Base-by-base conservation (phyloP, 768 basidiomycete genomes). In the Tulasnella sp. region DNA sequence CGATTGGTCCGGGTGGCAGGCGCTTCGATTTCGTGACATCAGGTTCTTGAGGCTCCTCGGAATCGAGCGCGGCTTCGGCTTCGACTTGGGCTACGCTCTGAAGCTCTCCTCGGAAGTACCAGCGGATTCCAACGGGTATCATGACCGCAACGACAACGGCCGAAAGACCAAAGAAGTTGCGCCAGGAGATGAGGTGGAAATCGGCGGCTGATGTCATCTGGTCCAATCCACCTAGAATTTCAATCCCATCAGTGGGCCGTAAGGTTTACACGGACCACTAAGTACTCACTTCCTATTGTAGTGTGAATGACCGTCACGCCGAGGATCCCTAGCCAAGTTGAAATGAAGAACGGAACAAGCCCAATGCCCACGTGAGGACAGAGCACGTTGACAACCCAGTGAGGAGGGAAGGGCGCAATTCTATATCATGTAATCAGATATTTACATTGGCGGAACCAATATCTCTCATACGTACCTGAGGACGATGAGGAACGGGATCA, bases 281-380 rank as follows among this genome's bases (percentile, higher is more conserved):
- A 91, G 89, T 8, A 12, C 52, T 59, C 22, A 59, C 52, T 22
- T 1, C 94, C 94, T 74, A 98, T 98, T 16, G 94, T 93, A 0
- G 94, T 95, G 77, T 98, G 95, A 76, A 98, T 98, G 75, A 95
- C 92, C 1, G 88, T 88, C 59, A 94, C 91, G 66, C 95, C 95
- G 52, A 94, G 85, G 75, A 97, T 92, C 1, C 94, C 95, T 47
- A 98, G 83, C 80, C 91, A 94, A 0, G 94, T 95, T 78, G 88
- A 90, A 72, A 86, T 81, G 94, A 94, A 98, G 81, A 98, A 98
- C 0, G 91, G 87, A 47, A 90, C 80, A 70, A 94, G 79, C 11
- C 88, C 86, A 75, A 98, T 95, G 37, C 94, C 92, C 35, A 98
- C 86, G 77, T 98, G 95, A 0, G 95, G 95, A 75, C 91, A 92